Evolutionary conservation across 768 basidiomycete genomes (phyloP).

Genomic region (Polyporus arcularius): DNA sequence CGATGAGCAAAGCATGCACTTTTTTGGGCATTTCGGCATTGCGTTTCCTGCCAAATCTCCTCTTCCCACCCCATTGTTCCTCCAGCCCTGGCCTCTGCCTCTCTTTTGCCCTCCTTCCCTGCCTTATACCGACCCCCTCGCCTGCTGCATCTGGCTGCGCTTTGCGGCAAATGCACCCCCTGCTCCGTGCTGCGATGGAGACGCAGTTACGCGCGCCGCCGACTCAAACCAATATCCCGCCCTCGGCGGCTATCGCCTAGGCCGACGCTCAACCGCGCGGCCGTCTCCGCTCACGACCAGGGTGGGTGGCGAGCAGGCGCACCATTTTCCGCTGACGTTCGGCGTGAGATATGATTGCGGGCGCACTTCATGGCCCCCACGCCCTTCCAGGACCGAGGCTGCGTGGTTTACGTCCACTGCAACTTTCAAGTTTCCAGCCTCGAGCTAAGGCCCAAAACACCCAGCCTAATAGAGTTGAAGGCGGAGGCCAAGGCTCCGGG

Average conservation of each 20-base stretch:
- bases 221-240: conserved; percentile 21
- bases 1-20: conserved; percentile 48
- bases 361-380: conserved; percentile 12
- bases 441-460: conserved; percentile 5
- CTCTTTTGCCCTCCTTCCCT: conserved; percentile 7
- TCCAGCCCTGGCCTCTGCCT: background rate
- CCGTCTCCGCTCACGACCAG: background rate
- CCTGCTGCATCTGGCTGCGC: conserved; percentile 1
- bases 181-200: conserved; percentile 1
- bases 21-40: conserved; percentile 36
- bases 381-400: conserved; percentile 9
- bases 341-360: conserved; percentile 19
- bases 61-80: conserved; percentile 6
- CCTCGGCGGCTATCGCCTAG: conserved; percentile 14
- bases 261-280: conserved; percentile 3
- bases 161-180: conserved; percentile 5
- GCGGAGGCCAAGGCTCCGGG: background rate
- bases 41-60: conserved; percentile 9
- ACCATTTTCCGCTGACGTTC: conserved; percentile 6
- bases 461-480: background rate
- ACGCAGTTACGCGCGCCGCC: conserved; percentile 8
- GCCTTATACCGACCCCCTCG: conserved; percentile 7
- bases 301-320: background rate
- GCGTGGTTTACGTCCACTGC: conserved; percentile 13
- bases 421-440: background rate